Evolutionary conservation across 1,284 basidiomycete genomes (phyloP).

Genomic region (Phaffia rhodozyma): DNA sequence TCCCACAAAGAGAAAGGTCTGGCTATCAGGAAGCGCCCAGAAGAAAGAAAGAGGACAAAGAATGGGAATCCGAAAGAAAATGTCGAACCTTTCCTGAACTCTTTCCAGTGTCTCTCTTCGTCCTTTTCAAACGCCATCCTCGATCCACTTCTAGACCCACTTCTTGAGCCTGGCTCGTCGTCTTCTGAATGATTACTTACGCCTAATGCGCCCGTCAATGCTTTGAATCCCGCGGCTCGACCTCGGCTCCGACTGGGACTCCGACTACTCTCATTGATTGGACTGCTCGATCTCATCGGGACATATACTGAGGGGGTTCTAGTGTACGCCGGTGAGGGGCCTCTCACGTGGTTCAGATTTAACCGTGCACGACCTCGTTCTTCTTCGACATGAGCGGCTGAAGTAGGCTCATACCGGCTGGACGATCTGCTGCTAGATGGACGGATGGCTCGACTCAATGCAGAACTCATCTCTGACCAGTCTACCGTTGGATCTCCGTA

Average conservation of each 20-base stretch:
- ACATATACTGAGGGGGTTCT: no score
- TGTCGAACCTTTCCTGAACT: constrained; percentile 70
- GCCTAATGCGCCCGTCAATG: constrained; percentile 6
- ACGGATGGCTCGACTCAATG: no score
- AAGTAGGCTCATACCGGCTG: no score
- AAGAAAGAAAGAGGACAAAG: background rate
- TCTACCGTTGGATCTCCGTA: no score
- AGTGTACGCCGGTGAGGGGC: no score
- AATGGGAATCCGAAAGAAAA: background rate
- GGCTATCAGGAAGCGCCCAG: background rate
- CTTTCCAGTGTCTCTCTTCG: constrained; percentile 54
- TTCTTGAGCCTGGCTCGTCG: constrained; percentile 24
- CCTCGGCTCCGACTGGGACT: constrained; percentile 10
- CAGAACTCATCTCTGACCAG: no score
- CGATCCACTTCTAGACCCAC: constrained; percentile 29
- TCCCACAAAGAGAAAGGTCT: background rate
- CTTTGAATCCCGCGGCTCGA: constrained; percentile 9
- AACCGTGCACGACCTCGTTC: no score
- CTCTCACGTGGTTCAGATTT: background rate
- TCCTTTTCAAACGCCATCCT: constrained; percentile 41
- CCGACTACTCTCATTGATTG: background rate
- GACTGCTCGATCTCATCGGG: background rate
- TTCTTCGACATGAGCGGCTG: no score
- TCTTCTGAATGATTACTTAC: constrained; percentile 19
- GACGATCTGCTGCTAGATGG: no score